A percentile compares a stretch with the other conserved stretches of the same genome.
Evolutionary conservation across 306 rosid species (phyloP).

Genomic region (Vigna unguiculata): DNA sequence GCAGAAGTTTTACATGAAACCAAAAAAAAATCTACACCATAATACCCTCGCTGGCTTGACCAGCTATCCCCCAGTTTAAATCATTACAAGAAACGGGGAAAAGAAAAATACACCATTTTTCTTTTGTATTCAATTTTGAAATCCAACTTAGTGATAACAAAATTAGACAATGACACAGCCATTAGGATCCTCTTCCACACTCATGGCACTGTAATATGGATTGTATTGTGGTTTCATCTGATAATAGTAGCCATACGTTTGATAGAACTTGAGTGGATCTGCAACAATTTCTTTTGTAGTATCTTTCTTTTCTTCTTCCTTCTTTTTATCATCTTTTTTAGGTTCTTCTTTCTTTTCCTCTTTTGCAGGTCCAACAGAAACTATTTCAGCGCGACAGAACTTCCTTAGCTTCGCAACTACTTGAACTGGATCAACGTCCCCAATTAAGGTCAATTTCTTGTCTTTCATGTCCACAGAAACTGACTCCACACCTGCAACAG

Average conservation of each 20-base stretch:
- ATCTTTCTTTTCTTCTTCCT: slow-evolving; percentile 45
- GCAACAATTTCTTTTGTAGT: slow-evolving; percentile 10
- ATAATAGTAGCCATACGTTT: not conserved
- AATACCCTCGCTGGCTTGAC: not conserved
- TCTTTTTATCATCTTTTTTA: slow-evolving; percentile 47
- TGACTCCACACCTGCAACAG: slow-evolving; percentile 59
- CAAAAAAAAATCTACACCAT: not conserved
- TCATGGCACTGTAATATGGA: slow-evolving; percentile 29
- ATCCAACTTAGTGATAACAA: not conserved
- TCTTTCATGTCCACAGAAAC: slow-evolving; percentile 67
- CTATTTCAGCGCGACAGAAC: slow-evolving; percentile 48
- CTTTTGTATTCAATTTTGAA: not conserved
- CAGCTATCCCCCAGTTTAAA: not conserved
- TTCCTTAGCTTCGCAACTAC: slow-evolving; percentile 69
- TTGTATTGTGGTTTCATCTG: slow-evolving; percentile 40
- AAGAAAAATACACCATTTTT: not conserved
- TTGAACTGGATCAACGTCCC: slow-evolving; percentile 64
- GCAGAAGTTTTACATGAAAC: too few relatives aligned
- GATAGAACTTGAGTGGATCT: slow-evolving; percentile 24
- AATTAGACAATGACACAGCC: slow-evolving; percentile 66
- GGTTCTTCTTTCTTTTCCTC: slow-evolving; percentile 64
- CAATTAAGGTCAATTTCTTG: slow-evolving; percentile 59
- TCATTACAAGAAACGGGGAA: not conserved
- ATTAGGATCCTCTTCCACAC: slow-evolving; percentile 65
- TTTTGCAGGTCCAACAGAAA: slow-evolving; percentile 74